phyloP scores from a whole-genome alignment of 352 stramenopile species.

The Phytophthora fragariae region DNA sequence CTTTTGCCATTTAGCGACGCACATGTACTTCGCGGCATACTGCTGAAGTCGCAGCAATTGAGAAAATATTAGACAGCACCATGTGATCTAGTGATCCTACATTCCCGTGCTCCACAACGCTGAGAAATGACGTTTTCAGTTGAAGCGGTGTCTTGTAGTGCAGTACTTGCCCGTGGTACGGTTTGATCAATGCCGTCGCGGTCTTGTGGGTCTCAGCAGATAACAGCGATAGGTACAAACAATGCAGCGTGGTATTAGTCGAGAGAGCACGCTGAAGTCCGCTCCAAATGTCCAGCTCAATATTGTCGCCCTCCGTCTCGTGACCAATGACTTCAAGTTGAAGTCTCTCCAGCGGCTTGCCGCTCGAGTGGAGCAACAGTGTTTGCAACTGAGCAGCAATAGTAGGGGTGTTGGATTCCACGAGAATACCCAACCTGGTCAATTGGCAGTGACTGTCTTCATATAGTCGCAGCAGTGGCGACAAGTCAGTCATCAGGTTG shows the following conservation, averaged over 20 bases:
- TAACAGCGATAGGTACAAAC: conserved; percentile 19
- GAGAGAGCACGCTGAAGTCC: conserved; percentile 19
- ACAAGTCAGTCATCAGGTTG: conserved; percentile 26
- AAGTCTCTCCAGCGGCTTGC: conserved; percentile 29
- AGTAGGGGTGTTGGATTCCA: conserved; percentile 15
- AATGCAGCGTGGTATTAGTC: conserved; percentile 20
- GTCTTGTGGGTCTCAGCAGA: not conserved
- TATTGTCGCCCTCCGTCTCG: not conserved
- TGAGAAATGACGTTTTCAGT: conserved; percentile 40
- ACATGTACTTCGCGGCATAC: conserved; percentile 25
- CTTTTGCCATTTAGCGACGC: conserved; percentile 2
- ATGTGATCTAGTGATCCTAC: conserved; percentile 35
- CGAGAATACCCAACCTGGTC: conserved; percentile 24
- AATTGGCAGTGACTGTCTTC: conserved; percentile 24
- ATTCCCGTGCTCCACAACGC: conserved; percentile 26
- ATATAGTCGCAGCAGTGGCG: conserved; percentile 23
- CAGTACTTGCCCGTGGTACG: conserved; percentile 32
- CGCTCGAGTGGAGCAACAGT: conserved; percentile 14
- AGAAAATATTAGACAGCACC: conserved; percentile 40
- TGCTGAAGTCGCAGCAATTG: conserved; percentile 27
- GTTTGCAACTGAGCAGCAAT: conserved; percentile 26
- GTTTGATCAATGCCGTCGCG: conserved; percentile 9
- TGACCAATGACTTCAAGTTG: conserved; percentile 17
- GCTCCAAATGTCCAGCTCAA: conserved; percentile 18
- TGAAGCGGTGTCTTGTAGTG: conserved; percentile 16